Evolutionary conservation across 148 eudicot species (phyloP).

Genomic region (Camellia japonica): DNA sequence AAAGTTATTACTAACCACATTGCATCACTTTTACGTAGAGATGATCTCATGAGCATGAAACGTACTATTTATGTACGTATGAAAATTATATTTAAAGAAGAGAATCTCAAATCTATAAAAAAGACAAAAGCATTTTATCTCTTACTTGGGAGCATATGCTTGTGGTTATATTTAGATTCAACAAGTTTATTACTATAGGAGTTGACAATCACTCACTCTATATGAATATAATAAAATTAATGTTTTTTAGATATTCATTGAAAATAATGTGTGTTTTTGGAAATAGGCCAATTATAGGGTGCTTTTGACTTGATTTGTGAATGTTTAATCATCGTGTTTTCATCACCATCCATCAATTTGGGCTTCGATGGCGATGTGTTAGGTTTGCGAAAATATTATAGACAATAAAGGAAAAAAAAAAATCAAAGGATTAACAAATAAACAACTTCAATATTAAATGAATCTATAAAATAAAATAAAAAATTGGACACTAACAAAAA

Average conservation of each 20-base stretch:
- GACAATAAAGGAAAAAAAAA: neutral
- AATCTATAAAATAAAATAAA: too few species aligned
- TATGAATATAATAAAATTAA: too few species aligned
- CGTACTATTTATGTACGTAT: too few species aligned
- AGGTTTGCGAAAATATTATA: neutral
- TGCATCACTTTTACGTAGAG: too few species aligned
- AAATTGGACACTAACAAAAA: neutral
- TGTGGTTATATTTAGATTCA: too few species aligned
- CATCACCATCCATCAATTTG: neutral
- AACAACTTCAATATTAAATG: neutral
- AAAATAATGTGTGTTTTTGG: neutral
- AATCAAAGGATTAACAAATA: too few species aligned
- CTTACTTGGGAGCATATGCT: too few species aligned
- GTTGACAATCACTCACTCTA: neutral
- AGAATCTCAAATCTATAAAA: neutral
- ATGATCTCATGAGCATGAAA: too few species aligned
- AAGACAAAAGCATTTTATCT: neutral
- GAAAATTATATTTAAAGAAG: neutral
- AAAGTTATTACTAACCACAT: too few species aligned
- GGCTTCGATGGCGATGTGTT: neutral
- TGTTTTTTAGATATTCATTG: too few species aligned
- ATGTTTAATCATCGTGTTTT: neutral
- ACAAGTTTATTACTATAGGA: too few species aligned
- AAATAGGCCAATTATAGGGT: neutral
- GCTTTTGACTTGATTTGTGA: constrained; percentile 1